A percentile compares a stretch with the other conserved stretches of the same genome.
These are phyloP conservation scores for Rhynchosporium secalis DNA, from an alignment of 2,329 filamentous ascomycete genomes.

Conservation along the genomic window DNA sequence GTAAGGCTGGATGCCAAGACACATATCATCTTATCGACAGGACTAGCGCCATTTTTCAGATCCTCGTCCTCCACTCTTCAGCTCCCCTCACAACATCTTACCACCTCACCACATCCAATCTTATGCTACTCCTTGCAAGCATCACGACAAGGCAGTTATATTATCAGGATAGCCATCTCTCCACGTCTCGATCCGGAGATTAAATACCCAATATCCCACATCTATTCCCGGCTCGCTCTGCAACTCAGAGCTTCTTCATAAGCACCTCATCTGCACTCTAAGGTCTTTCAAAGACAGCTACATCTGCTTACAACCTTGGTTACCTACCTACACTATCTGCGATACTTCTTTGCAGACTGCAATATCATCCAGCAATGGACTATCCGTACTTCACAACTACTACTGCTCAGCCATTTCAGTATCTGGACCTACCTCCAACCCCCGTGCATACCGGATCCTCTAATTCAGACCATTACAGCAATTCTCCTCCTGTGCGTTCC, in stretches of 20 bases:
- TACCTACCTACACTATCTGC: slow-evolving; percentile 16
- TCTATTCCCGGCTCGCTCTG: neutral
- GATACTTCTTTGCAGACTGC: slow-evolving; percentile 2
- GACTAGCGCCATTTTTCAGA: slow-evolving; percentile 15
- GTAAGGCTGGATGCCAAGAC: neutral
- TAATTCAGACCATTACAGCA: slow-evolving; percentile 48
- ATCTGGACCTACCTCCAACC: slow-evolving; percentile 47
- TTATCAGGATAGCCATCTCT: slow-evolving; percentile 22
- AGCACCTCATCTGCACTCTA: slow-evolving; percentile 14
- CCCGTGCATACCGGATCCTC: slow-evolving; percentile 41
- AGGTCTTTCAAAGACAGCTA: slow-evolving; percentile 13
- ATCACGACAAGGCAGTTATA: slow-evolving; percentile 19
- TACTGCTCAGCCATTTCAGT: slow-evolving; percentile 46
- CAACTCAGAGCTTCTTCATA: slow-evolving; percentile 19
- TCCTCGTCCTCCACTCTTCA: too few relatives aligned
- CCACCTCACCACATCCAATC: too few relatives aligned
- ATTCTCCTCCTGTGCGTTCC: slow-evolving; percentile 43
- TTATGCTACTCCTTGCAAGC: neutral
- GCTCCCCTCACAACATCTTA: too few relatives aligned
- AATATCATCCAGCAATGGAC: slow-evolving; percentile 47
- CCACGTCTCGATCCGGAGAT: neutral
- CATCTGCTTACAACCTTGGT: slow-evolving; percentile 7
- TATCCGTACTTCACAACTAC: slow-evolving; percentile 53
- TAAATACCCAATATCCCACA: neutral
- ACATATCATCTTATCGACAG: slow-evolving; percentile 22